phyloP scores from a whole-genome alignment of 1,139 yeast species.

The Candida sp. region DNA sequence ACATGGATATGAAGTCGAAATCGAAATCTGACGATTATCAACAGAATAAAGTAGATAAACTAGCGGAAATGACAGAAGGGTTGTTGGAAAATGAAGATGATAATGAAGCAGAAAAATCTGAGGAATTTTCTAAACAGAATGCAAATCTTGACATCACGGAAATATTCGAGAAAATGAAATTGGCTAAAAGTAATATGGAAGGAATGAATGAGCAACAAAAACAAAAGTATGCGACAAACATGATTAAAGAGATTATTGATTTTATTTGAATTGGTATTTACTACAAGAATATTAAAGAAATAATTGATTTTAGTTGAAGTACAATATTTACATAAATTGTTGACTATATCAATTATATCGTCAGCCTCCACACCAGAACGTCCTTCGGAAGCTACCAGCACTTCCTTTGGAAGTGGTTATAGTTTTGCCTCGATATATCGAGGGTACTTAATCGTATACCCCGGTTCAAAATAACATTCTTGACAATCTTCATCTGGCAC shows the following conservation, averaged over 20 bases:
- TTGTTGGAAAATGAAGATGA: slow-evolving; percentile 15
- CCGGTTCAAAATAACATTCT: slow-evolving; percentile 71
- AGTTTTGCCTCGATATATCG: not conserved
- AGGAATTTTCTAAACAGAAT: slow-evolving; percentile 1
- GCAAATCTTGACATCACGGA: slow-evolving; percentile 20
- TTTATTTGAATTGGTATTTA: slow-evolving; percentile 32
- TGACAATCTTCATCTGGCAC: slow-evolving; percentile 78
- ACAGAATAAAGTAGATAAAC: slow-evolving; percentile 16
- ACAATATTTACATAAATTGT: too few relatives aligned
- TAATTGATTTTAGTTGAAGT: too few relatives aligned
- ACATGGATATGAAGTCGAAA: slow-evolving; percentile 12
- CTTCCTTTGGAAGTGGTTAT: too few relatives aligned
- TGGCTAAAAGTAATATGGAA: slow-evolving; percentile 27
- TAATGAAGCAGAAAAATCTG: slow-evolving; percentile 7
- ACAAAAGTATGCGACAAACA: slow-evolving; percentile 25
- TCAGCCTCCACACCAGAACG: too few relatives aligned
- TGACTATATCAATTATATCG: too few relatives aligned
- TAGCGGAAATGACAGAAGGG: slow-evolving; percentile 25
- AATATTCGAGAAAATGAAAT: slow-evolving; percentile 23
- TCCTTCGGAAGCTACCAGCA: too few relatives aligned
- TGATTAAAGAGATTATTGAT: slow-evolving; percentile 38
- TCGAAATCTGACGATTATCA: too few relatives aligned
- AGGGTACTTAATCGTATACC: slow-evolving; percentile 36
- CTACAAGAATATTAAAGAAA: too few relatives aligned
- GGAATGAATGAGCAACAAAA: slow-evolving; percentile 21